Conservation (phyloP, 2,329 filamentous ascomycete species). For the Epichloe amarillans region DNA sequence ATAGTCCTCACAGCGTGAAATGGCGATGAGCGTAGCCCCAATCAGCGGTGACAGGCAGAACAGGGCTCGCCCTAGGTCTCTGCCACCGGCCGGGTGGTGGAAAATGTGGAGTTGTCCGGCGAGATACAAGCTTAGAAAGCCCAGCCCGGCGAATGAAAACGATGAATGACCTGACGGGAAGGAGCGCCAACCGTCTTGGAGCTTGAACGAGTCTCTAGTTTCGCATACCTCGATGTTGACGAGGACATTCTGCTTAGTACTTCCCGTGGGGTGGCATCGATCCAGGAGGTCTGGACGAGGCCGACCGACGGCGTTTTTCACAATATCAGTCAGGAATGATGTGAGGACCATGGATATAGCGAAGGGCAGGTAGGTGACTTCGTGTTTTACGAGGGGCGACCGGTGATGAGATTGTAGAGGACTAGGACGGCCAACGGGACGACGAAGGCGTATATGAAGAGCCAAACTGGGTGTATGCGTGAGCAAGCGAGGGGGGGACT, state of each 20-base stretch:
- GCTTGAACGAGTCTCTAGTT: slow-evolving; percentile 49
- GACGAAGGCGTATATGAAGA: slow-evolving; percentile 65
- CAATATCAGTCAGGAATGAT: slow-evolving; percentile 71
- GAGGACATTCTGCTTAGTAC: slow-evolving; percentile 35
- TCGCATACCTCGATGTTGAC: slow-evolving; percentile 62
- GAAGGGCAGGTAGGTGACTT: slow-evolving; percentile 74
- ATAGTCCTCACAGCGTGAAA: slow-evolving; percentile 57
- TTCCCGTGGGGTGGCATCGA: slow-evolving; percentile 59
- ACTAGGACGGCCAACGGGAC: slow-evolving; percentile 56
- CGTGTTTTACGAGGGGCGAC: slow-evolving; percentile 64
- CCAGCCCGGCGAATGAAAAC: slow-evolving; percentile 67
- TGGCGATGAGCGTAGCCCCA: slow-evolving; percentile 53
- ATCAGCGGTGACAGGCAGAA: slow-evolving; percentile 45
- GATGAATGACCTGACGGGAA: slow-evolving; percentile 73
- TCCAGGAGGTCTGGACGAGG: slow-evolving; percentile 52
- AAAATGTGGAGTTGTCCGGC: slow-evolving; percentile 53
- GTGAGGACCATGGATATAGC: slow-evolving; percentile 64
- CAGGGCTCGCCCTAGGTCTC: slow-evolving; percentile 42
- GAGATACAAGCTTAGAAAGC: slow-evolving; percentile 58
- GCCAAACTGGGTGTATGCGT: slow-evolving; percentile 37
- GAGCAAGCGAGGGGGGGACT: too few relatives aligned
- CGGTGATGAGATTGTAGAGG: slow-evolving; percentile 47
- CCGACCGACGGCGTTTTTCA: slow-evolving; percentile 79
- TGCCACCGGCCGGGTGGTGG: slow-evolving; percentile 26
- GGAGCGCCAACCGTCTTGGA: slow-evolving; percentile 75